Conservation (phyloP, 495 filamentous ascomycete species). For the Pseudotulostoma volvatum region DNA sequence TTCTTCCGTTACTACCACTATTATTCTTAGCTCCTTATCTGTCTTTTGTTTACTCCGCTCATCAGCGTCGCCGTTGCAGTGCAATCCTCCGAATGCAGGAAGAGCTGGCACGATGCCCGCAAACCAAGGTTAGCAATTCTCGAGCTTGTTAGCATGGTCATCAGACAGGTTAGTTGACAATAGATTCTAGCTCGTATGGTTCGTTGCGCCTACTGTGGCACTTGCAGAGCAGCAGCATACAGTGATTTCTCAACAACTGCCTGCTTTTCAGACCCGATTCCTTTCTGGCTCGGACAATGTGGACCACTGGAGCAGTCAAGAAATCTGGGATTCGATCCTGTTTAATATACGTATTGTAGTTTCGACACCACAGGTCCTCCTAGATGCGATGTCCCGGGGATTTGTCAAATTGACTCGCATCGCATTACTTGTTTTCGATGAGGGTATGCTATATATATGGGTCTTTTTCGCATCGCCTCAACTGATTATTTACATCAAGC, state of each 20-base stretch:
- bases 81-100: slow-evolving; percentile 60
- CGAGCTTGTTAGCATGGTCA: background rate
- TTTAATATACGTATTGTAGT: slow-evolving; percentile 53
- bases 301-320: slow-evolving; percentile 57
- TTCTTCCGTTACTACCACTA: too few relatives aligned
- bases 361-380: slow-evolving; percentile 60
- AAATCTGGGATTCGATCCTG: slow-evolving; percentile 58
- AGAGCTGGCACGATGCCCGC: slow-evolving; percentile 48
- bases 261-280: slow-evolving; percentile 42
- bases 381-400: slow-evolving; percentile 64
- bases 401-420: slow-evolving; percentile 56
- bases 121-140: slow-evolving; percentile 38
- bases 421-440: slow-evolving; percentile 70
- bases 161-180: slow-evolving; percentile 4
- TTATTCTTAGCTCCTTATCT: too few relatives aligned
- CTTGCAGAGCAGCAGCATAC: slow-evolving; percentile 57
- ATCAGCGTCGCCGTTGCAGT: too few relatives aligned
- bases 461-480: too few relatives aligned
- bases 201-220: slow-evolving; percentile 62
- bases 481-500: too few relatives aligned
- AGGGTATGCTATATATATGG: slow-evolving; percentile 52
- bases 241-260: slow-evolving; percentile 45
- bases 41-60: too few relatives aligned
- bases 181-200: slow-evolving; percentile 56
- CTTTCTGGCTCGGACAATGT: slow-evolving; percentile 54